Evolutionary conservation across 768 basidiomycete genomes (phyloP), one percentile per base, ranked within the genome.

Genomic region (Termitomyces sp.): DNA sequence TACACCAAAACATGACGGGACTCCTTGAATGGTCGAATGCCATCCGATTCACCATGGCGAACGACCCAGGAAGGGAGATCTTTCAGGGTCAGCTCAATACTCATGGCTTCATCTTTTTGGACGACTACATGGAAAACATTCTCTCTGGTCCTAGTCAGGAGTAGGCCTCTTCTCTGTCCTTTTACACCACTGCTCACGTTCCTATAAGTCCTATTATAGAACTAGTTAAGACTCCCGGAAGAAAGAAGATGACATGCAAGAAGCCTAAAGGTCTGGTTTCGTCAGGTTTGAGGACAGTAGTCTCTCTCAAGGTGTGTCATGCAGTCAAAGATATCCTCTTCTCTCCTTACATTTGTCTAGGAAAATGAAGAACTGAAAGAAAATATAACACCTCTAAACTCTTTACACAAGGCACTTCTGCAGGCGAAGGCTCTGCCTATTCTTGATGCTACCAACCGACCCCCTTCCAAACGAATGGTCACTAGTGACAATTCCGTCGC

Each of bases 151-250:
- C 82, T 39, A 85, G 83, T 68, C 80, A 87, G 73, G 90, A 86
- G 91, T 91, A 66, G 52, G 83, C 64, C 22, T 24, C 40, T 32
- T 64, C 16, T 22, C 60, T 22, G 20, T 13, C 38, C 38, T 50
- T 32, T 20, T 1, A 35, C 24, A 54, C 33, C 35, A 7, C 38
- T 33, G 11, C 24, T 32, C 54, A 54, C 16, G 54, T 62, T 22
- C 66, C 58, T 24, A 13, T 15, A 63, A 92, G 91, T 51, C 82
- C 85, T 8, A 81, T 93, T 16, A 86, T 91, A 45, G 90, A 93
- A 57, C 80, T 94, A 18, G 84, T 94, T 3, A 94, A 94, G 75
- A 94, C 92, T 1, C 92, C 92, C 15, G 87, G 89, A 35, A 83
- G 91, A 48, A 91, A 84, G 72, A 90, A 83, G 74, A 79, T 77